phyloP scores from a whole-genome alignment of 495 filamentous ascomycete genomes.

The Astrothelium macrocarpum region DNA sequence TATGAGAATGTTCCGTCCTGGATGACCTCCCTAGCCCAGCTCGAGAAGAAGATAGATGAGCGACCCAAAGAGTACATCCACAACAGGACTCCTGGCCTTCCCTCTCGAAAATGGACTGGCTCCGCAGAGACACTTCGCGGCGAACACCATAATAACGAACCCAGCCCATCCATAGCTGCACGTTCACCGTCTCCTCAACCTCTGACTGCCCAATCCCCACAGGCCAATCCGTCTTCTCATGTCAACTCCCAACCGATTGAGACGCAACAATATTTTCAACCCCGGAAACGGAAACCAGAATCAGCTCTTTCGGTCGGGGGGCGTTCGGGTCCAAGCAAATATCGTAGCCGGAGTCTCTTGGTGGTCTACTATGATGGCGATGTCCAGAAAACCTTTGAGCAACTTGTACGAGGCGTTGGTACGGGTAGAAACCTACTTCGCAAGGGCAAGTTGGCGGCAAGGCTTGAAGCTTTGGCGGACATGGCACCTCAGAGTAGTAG shows the following conservation, averaged over 20 bases:
- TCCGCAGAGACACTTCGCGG: conserved; percentile 52
- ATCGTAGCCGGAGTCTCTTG: conserved; percentile 67
- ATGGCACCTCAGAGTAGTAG: conserved; percentile 35
- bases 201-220: not conserved
- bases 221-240: not conserved
- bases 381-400: conserved; percentile 70
- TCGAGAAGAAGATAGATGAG: conserved; percentile 59
- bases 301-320: conserved; percentile 46
- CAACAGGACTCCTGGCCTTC: conserved; percentile 36
- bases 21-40: conserved; percentile 54
- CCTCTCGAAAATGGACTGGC: conserved; percentile 43
- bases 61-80: conserved; percentile 29
- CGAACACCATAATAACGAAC: not conserved
- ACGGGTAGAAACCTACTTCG: conserved; percentile 72
- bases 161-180: not conserved
- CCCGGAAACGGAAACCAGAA: conserved; percentile 48
- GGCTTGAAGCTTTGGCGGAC: conserved; percentile 50
- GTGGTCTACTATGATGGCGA: conserved; percentile 85
- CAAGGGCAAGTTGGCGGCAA: conserved; percentile 64
- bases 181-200: not conserved
- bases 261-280: conserved; percentile 5
- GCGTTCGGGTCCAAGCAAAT: conserved; percentile 39
- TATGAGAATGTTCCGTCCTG: conserved; percentile 55
- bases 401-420: conserved; percentile 68
- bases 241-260: not conserved